A percentile compares a stretch with the other conserved stretches of the same genome.
Conservation (phyloP, 2,329 filamentous ascomycete genomes). For the Colletotrichum plurivorum region DNA sequence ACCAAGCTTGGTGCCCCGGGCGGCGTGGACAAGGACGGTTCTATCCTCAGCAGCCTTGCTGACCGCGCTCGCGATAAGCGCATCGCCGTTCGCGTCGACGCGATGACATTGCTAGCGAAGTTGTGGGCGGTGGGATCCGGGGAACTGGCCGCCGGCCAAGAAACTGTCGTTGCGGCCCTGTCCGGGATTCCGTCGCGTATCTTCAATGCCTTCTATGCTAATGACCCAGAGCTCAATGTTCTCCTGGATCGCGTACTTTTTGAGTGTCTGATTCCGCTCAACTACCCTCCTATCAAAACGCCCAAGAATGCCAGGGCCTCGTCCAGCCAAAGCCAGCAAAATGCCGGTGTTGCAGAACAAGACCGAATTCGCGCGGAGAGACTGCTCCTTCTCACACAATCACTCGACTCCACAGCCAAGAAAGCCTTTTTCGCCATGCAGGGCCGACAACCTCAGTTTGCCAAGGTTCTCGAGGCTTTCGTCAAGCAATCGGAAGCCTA, state of each 20-base stretch:
- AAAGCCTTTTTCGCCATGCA: constrained; percentile 92
- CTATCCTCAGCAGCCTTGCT: constrained; percentile 84
- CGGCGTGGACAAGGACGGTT: constrained; percentile 80
- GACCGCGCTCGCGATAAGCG: constrained; percentile 92
- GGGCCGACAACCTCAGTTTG: constrained; percentile 80
- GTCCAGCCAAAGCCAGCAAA: constrained; percentile 57
- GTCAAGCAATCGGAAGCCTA: constrained; percentile 89
- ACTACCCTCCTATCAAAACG: constrained; percentile 77
- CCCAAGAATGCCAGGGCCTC: constrained; percentile 72
- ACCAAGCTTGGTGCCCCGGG: constrained; percentile 84
- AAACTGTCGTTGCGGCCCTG: constrained; percentile 80
- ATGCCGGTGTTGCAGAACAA: constrained; percentile 67
- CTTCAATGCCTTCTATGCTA: constrained; percentile 90
- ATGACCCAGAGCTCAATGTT: constrained; percentile 88
- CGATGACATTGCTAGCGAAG: constrained; percentile 85
- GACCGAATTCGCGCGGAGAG: constrained; percentile 87
- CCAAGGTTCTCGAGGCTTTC: constrained; percentile 81
- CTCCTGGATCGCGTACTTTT: constrained; percentile 88
- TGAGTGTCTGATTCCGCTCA: constrained; percentile 90
- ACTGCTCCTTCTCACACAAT: constrained; percentile 84
- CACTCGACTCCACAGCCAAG: constrained; percentile 83
- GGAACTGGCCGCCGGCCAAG: constrained; percentile 87
- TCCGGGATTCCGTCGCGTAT: constrained; percentile 88
- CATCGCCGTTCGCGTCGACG: constrained; percentile 84
- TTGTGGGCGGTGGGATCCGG: constrained; percentile 95